Evolutionary conservation across 2,329 filamentous ascomycete genomes (phyloP).

Genomic region (Nothomitra cinnamomea): DNA sequence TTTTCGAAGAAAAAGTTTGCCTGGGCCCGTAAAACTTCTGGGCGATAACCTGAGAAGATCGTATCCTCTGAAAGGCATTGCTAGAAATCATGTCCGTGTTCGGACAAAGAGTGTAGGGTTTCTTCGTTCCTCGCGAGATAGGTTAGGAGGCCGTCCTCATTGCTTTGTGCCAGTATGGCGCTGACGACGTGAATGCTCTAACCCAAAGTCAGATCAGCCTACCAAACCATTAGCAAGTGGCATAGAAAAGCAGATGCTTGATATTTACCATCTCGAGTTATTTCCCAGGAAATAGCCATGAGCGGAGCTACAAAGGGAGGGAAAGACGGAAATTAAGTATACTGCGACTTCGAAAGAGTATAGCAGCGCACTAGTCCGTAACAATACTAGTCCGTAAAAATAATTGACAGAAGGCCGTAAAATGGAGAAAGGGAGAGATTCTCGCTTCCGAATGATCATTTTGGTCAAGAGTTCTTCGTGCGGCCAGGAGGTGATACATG

Average conservation of each 20-base stretch:
- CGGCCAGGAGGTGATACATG: no score
- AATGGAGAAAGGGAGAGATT: neutral
- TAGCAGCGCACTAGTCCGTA: no score
- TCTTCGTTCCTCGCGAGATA: neutral
- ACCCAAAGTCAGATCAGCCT: neutral
- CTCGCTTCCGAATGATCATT: neutral
- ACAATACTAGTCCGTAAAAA: no score
- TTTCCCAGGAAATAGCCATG: neutral
- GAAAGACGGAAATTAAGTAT: conserved; percentile 1
- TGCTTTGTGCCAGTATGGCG: neutral
- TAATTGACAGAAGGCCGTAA: no score
- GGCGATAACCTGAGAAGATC: neutral
- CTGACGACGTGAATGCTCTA: neutral
- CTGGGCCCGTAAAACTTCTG: neutral
- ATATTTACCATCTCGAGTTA: neutral
- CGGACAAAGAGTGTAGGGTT: neutral
- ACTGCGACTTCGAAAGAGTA: neutral
- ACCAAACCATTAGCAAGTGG: neutral
- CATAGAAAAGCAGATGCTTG: neutral
- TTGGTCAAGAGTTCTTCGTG: no score
- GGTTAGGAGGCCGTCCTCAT: neutral
- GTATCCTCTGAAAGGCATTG: neutral
- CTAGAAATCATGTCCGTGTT: neutral
- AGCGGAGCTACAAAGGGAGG: neutral
- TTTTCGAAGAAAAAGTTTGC: conserved; percentile 1